phyloP scores from a whole-genome alignment of 768 basidiomycete species.

The Panus rudis region DNA sequence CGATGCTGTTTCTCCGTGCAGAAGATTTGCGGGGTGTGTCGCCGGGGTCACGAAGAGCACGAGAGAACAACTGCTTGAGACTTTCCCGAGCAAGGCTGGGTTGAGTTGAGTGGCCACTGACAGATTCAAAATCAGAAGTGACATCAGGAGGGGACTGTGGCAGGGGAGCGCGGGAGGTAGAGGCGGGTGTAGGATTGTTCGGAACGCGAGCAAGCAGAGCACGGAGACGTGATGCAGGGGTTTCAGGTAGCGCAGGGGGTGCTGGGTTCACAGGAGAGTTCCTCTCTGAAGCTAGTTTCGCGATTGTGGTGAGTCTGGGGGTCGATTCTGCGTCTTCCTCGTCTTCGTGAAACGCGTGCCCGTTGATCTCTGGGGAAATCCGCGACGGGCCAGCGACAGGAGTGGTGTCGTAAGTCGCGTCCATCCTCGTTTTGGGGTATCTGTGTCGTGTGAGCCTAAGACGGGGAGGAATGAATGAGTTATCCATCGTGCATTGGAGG shows the following conservation, averaged over 20 bases:
- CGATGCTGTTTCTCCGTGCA: conserved; percentile 51
- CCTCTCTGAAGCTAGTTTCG: conserved; percentile 15
- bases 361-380: conserved; percentile 14
- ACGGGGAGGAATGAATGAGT: conserved; percentile 14
- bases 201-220: conserved; percentile 51
- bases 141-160: conserved; percentile 36
- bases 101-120: conserved; percentile 24
- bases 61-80: conserved; percentile 60
- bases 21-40: conserved; percentile 52
- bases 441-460: conserved; percentile 16
- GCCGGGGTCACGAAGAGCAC: conserved; percentile 55
- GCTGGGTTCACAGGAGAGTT: conserved; percentile 9
- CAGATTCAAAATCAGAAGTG: conserved; percentile 55
- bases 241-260: conserved; percentile 25
- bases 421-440: conserved; percentile 11
- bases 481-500: conserved; percentile 10
- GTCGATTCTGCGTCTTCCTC: conserved; percentile 34
- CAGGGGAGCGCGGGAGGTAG: conserved; percentile 16
- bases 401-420: conserved; percentile 9
- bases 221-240: conserved; percentile 56
- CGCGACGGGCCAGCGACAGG: conserved; percentile 28
- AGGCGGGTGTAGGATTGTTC: conserved; percentile 26
- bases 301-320: conserved; percentile 22
- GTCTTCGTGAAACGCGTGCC: conserved; percentile 23
- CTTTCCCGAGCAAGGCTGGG: conserved; percentile 50